Evolutionary conservation across 2,329 filamentous ascomycete genomes (phyloP).

Genomic region (Ascochyta clinopodiicola): DNA sequence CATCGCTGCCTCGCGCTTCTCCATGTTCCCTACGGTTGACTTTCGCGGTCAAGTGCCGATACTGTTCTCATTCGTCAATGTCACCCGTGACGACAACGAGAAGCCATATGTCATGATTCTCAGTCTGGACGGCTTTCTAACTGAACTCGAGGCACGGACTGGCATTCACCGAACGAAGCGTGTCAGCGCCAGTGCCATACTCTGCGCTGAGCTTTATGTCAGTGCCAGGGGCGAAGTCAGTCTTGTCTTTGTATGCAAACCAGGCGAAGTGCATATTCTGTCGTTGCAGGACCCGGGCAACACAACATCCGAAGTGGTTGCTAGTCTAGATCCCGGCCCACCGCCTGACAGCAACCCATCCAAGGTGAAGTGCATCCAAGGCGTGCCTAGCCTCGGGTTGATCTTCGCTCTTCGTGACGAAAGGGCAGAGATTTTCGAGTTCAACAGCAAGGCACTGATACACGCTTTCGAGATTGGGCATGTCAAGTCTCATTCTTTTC

Average conservation of each 20-base stretch:
- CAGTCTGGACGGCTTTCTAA: slow-evolving; percentile 68
- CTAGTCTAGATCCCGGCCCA: slow-evolving; percentile 43
- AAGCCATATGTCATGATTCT: slow-evolving; percentile 63
- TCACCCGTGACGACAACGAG: slow-evolving; percentile 37
- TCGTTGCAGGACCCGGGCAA: slow-evolving; percentile 31
- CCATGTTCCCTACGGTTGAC: slow-evolving; percentile 59
- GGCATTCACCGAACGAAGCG: slow-evolving; percentile 43
- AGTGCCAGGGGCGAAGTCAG: slow-evolving; percentile 34
- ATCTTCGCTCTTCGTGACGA: slow-evolving; percentile 66
- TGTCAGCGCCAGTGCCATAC: slow-evolving; percentile 34
- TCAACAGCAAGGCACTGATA: slow-evolving; percentile 62
- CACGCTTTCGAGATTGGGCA: slow-evolving; percentile 67
- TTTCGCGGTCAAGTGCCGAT: slow-evolving; percentile 67
- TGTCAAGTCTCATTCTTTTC: slow-evolving; percentile 66
- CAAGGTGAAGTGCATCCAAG: slow-evolving; percentile 64
- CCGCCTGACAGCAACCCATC: slow-evolving; percentile 46
- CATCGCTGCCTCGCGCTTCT: slow-evolving; percentile 63
- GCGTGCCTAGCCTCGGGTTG: slow-evolving; percentile 63
- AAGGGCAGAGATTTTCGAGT: slow-evolving; percentile 67
- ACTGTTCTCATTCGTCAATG: slow-evolving; percentile 62
- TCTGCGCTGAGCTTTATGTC: slow-evolving; percentile 39
- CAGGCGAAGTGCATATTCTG: slow-evolving; percentile 45
- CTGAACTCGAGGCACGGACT: slow-evolving; percentile 61
- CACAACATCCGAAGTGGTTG: slow-evolving; percentile 42
- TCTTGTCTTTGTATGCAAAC: slow-evolving; percentile 44